Evolutionary conservation across 768 basidiomycete genomes (phyloP).

Genomic region (Suillus subalutaceus): DNA sequence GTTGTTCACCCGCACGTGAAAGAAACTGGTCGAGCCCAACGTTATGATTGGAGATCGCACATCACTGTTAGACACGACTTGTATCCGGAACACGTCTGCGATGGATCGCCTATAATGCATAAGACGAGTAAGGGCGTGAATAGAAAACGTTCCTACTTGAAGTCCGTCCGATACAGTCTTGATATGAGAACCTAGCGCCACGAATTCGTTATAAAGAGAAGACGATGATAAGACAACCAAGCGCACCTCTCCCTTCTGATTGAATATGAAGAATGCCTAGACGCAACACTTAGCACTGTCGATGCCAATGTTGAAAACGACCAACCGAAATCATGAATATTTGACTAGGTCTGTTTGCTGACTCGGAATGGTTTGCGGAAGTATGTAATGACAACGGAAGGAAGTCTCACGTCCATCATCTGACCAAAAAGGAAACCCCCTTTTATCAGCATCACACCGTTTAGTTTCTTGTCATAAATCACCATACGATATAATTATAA

Average conservation of each 20-base stretch:
- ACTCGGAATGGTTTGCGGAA: background rate
- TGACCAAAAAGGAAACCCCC: background rate
- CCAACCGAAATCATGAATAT: constrained; percentile 51
- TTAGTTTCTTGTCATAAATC: background rate
- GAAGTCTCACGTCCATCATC: background rate
- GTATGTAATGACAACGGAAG: background rate
- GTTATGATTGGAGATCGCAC: constrained; percentile 97
- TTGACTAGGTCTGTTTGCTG: background rate
- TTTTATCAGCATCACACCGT: background rate
- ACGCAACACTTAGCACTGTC: background rate
- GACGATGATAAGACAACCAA: background rate
- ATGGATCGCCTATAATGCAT: constrained; percentile 76
- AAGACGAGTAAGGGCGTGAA: constrained; percentile 12
- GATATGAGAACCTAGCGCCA: constrained; percentile 85
- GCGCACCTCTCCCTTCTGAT: constrained; percentile 96
- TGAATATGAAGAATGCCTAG: constrained; percentile 98
- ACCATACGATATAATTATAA: background rate
- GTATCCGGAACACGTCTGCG: constrained; percentile 97
- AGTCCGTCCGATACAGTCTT: constrained; percentile 92
- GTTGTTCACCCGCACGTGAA: constrained; percentile 95
- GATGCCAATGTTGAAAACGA: constrained; percentile 5
- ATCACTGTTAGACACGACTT: constrained; percentile 97
- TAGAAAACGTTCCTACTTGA: constrained; percentile 68
- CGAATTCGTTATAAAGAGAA: constrained; percentile 11
- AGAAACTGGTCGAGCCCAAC: constrained; percentile 97